Evolutionary conservation across 2,329 filamentous ascomycete species (phyloP), one percentile per base, ranked within the genome.

Genomic region (Elsinoe arachidis): DNA sequence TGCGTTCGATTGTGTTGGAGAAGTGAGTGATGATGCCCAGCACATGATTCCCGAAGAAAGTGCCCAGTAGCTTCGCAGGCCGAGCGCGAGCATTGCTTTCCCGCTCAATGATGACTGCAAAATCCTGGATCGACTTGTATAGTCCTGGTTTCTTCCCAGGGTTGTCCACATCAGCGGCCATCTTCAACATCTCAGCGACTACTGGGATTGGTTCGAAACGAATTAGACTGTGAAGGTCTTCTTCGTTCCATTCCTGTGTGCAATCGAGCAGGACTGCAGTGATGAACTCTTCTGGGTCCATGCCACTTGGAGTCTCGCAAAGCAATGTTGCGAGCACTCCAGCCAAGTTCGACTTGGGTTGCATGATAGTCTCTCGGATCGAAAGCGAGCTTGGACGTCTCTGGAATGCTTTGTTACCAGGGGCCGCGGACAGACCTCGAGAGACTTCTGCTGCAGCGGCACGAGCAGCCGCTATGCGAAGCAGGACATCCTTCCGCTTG

Each of bases 11-110:
- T 9, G 78, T 75, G 61, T 91, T 85, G 0, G 88, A 89, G 62
- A 97, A 84, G 35, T 86, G 81, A 5, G 89, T 85, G 72, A 96
- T 90, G 56, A 97, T 83, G 5, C 90, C 92, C 5, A 99, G 80
- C 34, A 95, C 84, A 68, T 96, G 86, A 30, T 82, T 80, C 61
- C 95, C 85, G 41, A 97, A 80, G 67, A 96, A 97, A 0, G 80
- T 76, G 1, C 84, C 85, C 21, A 95, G 76, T 1, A 81, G 78
- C 74, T 65, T 76, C 80, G 1, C 74, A 68, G 19, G 72, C 67
- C 19, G 69, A 69, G 58, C 71, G 75, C 49, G 73, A 71, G 75
- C 72, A 17, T 71, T 69, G n/a, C 71, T 10, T 77, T 58, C 55
- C 12, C 74, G 71, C 56, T 80, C 77, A 19, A 76, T 75, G 33